Percentiles rank a stretch among this genome's conserved stretches.
Conservation (phyloP, 352 stramenopile species). For the Phytopythium aichiense region DNA sequence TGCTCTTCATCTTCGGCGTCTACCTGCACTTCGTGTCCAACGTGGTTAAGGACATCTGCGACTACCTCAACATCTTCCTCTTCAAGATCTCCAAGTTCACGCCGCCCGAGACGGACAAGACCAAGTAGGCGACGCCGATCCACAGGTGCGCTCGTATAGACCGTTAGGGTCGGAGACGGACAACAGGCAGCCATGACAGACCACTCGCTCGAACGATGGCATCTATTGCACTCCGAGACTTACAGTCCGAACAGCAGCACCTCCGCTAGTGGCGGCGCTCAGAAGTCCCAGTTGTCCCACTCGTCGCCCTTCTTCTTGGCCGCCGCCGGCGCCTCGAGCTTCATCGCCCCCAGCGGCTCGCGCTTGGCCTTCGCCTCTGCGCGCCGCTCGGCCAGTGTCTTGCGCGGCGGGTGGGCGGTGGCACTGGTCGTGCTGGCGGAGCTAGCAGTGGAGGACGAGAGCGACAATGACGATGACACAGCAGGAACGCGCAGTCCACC, state of each 20-base stretch:
- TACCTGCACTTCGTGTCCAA: slow-evolving; percentile 81
- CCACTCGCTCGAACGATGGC: background rate
- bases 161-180: background rate
- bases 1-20: slow-evolving; percentile 63
- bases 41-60: slow-evolving; percentile 83
- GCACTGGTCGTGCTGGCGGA: slow-evolving; percentile 10
- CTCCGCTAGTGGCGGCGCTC: slow-evolving; percentile 1
- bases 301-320: slow-evolving; percentile 57
- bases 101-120: slow-evolving; percentile 20
- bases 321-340: slow-evolving; percentile 28
- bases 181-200: background rate
- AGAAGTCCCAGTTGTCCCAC: slow-evolving; percentile 84
- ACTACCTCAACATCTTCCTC: slow-evolving; percentile 83
- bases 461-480: slow-evolving; percentile 1
- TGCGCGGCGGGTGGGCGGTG: slow-evolving; percentile 16
- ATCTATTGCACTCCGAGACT: background rate
- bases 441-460: slow-evolving; percentile 11
- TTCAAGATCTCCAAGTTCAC: slow-evolving; percentile 68
- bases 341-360: slow-evolving; percentile 53
- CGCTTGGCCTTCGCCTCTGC: slow-evolving; percentile 58
- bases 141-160: background rate
- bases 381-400: slow-evolving; percentile 46
- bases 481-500: slow-evolving; percentile 1
- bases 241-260: background rate
- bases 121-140: slow-evolving; percentile 18